Conservation (phyloP, 2,329 filamentous ascomycete species). For the Cercospora janseana region DNA sequence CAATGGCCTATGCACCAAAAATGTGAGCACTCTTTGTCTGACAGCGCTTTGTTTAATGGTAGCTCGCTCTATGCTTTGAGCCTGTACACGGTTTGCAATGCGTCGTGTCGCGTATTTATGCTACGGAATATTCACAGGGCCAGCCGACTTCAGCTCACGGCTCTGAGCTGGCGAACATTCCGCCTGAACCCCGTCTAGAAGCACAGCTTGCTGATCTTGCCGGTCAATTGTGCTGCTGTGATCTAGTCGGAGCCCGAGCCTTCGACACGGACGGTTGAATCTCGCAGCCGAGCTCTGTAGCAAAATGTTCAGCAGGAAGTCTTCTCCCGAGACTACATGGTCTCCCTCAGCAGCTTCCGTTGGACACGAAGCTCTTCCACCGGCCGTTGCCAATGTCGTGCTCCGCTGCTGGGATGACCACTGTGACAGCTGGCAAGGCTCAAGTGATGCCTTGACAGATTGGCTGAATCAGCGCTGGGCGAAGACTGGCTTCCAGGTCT, state of each 20-base stretch:
- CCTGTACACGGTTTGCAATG: neutral
- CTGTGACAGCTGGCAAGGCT: conserved; percentile 20
- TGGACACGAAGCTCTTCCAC: conserved; percentile 18
- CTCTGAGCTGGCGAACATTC: neutral
- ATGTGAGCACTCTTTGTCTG: neutral
- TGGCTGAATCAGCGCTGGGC: conserved; percentile 34
- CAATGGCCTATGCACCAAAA: neutral
- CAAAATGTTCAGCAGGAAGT: conserved; percentile 5
- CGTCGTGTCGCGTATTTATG: neutral
- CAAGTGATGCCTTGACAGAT: conserved; percentile 30
- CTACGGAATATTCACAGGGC: neutral
- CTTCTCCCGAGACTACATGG: neutral
- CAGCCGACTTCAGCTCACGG: neutral
- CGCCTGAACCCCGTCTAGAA: neutral
- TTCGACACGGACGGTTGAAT: too few relatives aligned
- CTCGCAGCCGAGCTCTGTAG: neutral
- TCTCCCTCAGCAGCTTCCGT: conserved; percentile 13
- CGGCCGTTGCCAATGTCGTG: conserved; percentile 24
- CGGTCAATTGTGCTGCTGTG: too few relatives aligned
- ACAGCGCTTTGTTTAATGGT: neutral
- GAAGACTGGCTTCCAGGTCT: conserved; percentile 31
- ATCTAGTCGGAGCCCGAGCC: too few relatives aligned
- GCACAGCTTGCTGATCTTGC: too few relatives aligned
- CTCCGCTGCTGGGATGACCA: conserved; percentile 27
- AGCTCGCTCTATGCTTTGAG: neutral